These are phyloP conservation scores for Chrysoporthe austroafricana DNA, from an alignment of 2,329 filamentous ascomycete species.

Conservation along the genomic window DNA sequence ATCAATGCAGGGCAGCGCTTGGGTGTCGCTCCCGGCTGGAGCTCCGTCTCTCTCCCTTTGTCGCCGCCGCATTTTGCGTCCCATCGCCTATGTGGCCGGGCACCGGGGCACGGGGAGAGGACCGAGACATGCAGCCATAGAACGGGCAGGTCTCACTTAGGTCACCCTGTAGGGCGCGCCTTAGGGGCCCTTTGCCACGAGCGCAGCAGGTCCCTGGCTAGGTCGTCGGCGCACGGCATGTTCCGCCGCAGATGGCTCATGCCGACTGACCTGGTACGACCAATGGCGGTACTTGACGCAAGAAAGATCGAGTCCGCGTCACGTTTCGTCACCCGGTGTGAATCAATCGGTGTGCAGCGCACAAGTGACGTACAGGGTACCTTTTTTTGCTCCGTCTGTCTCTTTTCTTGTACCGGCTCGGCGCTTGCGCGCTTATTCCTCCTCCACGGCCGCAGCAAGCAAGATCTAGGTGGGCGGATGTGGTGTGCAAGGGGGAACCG, in stretches of 20 bases:
- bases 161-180: background rate
- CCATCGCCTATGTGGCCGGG: background rate
- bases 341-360: too few species aligned
- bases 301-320: too few species aligned
- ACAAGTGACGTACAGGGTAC: background rate
- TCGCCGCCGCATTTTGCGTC: background rate
- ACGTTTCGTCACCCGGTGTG: too few species aligned
- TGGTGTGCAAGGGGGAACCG: background rate
- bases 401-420: background rate
- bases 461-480: background rate
- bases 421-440: constrained; percentile 6
- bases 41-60: background rate
- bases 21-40: too few species aligned
- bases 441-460: background rate
- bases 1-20: background rate
- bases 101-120: background rate
- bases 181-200: background rate
- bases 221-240: background rate
- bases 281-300: too few species aligned
- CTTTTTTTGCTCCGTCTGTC: background rate
- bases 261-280: too few species aligned
- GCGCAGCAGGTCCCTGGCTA: too few species aligned
- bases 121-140: background rate
- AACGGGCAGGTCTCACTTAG: background rate
- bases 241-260: too few species aligned